Evolutionary conservation across 2,329 filamentous ascomycete species (phyloP).

Genomic region (Sporothrix brasiliensis): DNA sequence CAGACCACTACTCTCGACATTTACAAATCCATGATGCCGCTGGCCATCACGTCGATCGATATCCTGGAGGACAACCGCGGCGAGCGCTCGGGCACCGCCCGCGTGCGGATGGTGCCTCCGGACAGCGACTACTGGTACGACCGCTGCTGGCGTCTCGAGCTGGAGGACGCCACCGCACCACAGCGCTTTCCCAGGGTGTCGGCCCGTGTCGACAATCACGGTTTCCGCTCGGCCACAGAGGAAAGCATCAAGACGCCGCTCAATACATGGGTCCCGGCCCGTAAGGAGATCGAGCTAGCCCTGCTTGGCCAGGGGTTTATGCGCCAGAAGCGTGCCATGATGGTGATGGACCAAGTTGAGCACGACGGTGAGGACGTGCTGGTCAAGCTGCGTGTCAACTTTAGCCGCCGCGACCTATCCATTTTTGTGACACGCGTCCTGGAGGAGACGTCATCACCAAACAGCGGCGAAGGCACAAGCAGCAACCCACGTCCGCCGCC

Average conservation of each 20-base stretch:
- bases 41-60: constrained; percentile 51
- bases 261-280: constrained; percentile 37
- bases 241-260: constrained; percentile 33
- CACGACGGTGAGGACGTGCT: constrained; percentile 28
- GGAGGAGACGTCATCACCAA: background rate
- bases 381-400: constrained; percentile 36
- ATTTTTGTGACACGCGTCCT: constrained; percentile 31
- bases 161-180: constrained; percentile 2
- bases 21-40: constrained; percentile 53
- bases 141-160: constrained; percentile 26
- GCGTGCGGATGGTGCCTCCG: constrained; percentile 62
- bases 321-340: constrained; percentile 57
- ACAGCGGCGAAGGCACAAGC: too few species aligned
- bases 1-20: constrained; percentile 50
- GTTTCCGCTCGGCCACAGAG: constrained; percentile 27
- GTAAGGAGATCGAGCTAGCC: constrained; percentile 49
- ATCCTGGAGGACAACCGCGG: constrained; percentile 52
- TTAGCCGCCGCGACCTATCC: constrained; percentile 25
- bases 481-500: background rate
- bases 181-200: background rate
- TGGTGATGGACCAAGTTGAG: constrained; percentile 56
- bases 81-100: constrained; percentile 47
- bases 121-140: constrained; percentile 53
- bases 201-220: constrained; percentile 28
- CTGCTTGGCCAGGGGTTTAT: constrained; percentile 66